Base-by-base conservation (phyloP, 75 land plant species). In the Cupressus sempervirens region DNA sequence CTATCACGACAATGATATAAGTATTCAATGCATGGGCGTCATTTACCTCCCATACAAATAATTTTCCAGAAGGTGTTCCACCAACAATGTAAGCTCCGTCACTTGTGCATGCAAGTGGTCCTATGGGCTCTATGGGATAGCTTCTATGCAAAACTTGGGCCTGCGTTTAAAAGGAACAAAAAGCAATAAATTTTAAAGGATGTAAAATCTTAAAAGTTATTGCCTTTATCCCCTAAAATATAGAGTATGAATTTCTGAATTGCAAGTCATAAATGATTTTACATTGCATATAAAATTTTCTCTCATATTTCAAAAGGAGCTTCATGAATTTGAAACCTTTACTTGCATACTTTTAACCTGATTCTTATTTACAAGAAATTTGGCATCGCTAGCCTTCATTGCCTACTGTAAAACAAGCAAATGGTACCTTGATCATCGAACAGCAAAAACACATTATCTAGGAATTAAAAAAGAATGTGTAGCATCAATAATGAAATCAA, bases 31-130 rank as follows among this genome's bases (percentile, higher is more conserved):
- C 20, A 3, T n/a, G 11, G 4, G 23, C 70, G 18, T 52, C 83
- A 65, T 80, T 77, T 53, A 91, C 93, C 91, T 90, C 94, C 95
- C 95, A 94, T 87, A 92, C 83, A 81, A 92, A 91, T 56, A 89
- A 86, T 77, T 90, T 91, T 81, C 95, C 95, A 76, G 94, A 94
- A 46, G 86, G 83, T 20, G 94, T 88, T 52, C 94, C 93, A 73
- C 94, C 93, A n/a, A 86, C 90, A 82, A 94, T 52, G 88, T 89
- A 94, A 36, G 88, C 54, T 43, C 91, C 92, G 88, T 94, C 89
- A 56, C 89, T 89, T 30, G 92, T 89, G 77, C 92, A 87, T 13
- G 89, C 89, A 73, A 94, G 79, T 38, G 95, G 92, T 0, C 88
- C 92, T 79, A 94, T 87, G 16, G 94, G 87, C 84, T 94, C 95